These are phyloP conservation scores for Apophysomyces elegans DNA, from an alignment of 371 early-diverging fungal species.

Conservation along the genomic window DNA sequence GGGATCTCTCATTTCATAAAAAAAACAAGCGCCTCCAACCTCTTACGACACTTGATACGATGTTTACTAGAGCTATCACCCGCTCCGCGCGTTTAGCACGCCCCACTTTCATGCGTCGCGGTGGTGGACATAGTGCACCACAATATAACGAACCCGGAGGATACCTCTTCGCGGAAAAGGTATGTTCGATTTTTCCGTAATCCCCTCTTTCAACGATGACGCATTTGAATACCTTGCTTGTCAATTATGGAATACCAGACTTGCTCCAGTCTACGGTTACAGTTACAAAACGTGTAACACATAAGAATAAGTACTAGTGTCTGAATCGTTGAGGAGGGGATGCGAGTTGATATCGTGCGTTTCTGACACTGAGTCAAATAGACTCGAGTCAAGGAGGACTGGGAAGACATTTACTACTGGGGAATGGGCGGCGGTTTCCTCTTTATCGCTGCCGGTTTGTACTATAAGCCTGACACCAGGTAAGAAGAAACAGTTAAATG, in stretches of 20 bases:
- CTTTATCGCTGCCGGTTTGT: conserved; percentile 52
- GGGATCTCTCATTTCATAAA: not conserved
- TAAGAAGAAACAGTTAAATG: conserved; percentile 20
- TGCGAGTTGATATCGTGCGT: not conserved
- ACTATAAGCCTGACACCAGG: conserved; percentile 76
- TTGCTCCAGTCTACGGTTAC: too few species aligned
- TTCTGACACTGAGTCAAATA: conserved; percentile 36
- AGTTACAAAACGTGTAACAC: too few species aligned
- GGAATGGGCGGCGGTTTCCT: conserved; percentile 67
- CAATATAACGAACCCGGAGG: conserved; percentile 69
- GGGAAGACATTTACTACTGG: conserved; percentile 65
- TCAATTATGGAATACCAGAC: too few species aligned
- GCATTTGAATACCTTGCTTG: not conserved
- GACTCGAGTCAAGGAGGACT: conserved; percentile 72
- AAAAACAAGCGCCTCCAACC: not conserved
- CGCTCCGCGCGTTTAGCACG: conserved; percentile 57
- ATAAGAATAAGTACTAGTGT: too few species aligned
- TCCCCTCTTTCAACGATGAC: conserved; percentile 9
- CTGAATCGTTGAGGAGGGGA: too few species aligned
- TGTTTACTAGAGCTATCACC: conserved; percentile 50
- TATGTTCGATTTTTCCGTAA: conserved; percentile 26
- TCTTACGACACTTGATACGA: conserved; percentile 12
- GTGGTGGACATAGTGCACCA: conserved; percentile 58
- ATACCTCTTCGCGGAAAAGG: conserved; percentile 72
- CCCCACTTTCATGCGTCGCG: conserved; percentile 52